Conservation (phyloP, 106 monocot genomes). For the Dendrobium chrysotoxum region DNA sequence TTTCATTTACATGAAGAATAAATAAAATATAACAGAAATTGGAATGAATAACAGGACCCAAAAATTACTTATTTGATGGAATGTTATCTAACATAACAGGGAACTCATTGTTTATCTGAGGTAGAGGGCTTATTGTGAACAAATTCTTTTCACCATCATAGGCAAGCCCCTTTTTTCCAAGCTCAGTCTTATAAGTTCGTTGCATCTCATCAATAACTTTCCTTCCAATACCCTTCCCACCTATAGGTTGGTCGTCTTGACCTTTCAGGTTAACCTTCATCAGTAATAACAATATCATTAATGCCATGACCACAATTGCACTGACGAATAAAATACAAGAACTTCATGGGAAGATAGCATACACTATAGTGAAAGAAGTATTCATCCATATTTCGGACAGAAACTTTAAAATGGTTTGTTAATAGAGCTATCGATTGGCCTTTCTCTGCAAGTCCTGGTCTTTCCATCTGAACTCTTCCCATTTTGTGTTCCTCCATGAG, state of each 20-base stretch:
- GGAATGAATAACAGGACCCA: conserved; percentile 7
- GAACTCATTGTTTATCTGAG: conserved; percentile 73
- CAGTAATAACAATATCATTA: not conserved
- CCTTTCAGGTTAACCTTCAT: conserved; percentile 75
- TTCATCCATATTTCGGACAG: conserved; percentile 38
- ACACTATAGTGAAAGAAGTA: conserved; percentile 89
- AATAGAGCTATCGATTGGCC: conserved; percentile 47
- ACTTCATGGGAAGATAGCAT: conserved; percentile 8
- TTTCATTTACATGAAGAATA: conserved; percentile 45
- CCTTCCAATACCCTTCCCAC: conserved; percentile 73
- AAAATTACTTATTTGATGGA: conserved; percentile 45
- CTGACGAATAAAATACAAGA: not conserved
- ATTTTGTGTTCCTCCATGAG: conserved; percentile 46
- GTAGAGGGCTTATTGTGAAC: conserved; percentile 76
- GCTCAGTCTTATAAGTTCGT: conserved; percentile 57
- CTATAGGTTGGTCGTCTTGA: conserved; percentile 78
- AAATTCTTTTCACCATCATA: conserved; percentile 91
- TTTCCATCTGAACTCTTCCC: conserved; percentile 41
- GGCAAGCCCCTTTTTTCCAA: conserved; percentile 76
- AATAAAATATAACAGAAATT: conserved; percentile 56
- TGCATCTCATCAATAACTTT: conserved; percentile 74
- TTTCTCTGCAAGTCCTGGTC: conserved; percentile 46
- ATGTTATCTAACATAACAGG: conserved; percentile 68
- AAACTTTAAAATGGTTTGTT: conserved; percentile 70
- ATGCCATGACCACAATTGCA: not conserved